These are phyloP conservation scores for Phyllosticta citrichinensis DNA, from an alignment of 2,329 filamentous ascomycete species.

Conservation along the genomic window DNA sequence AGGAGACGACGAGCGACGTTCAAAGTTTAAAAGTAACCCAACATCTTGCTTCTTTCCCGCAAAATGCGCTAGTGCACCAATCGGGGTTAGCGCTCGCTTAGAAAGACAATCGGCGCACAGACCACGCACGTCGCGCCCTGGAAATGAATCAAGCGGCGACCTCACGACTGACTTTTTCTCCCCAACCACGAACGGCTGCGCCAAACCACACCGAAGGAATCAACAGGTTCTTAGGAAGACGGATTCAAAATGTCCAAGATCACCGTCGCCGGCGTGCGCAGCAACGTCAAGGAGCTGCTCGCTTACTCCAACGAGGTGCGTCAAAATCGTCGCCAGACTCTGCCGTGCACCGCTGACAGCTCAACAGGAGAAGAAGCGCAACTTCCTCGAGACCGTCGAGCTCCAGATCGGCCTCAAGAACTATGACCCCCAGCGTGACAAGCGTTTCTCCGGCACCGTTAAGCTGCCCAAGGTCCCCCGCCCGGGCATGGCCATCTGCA, in stretches of 20 bases:
- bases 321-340: not conserved
- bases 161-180: conserved; percentile 6
- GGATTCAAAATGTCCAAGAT: conserved; percentile 65
- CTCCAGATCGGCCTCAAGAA: conserved; percentile 43
- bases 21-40: not conserved
- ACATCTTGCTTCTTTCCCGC: not conserved
- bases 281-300: conserved; percentile 86
- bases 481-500: conserved; percentile 82
- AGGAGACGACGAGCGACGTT: not conserved
- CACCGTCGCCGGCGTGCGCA: conserved; percentile 57
- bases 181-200: conserved; percentile 7
- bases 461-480: conserved; percentile 85
- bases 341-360: not conserved
- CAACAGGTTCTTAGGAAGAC: conserved; percentile 39
- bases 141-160: not conserved
- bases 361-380: conserved; percentile 77
- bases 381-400: conserved; percentile 93
- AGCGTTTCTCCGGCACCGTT: conserved; percentile 99
- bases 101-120: not conserved
- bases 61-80: not conserved
- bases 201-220: conserved; percentile 11
- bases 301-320: conserved; percentile 65
- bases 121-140: not conserved
- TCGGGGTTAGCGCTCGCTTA: conserved; percentile 6
- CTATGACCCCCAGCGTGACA: conserved; percentile 89